Percentiles rank a stretch among this genome's conserved stretches.
These are phyloP conservation scores for Sarcomyxa edulis DNA, from an alignment of 768 basidiomycete genomes.

Conservation along the genomic window DNA sequence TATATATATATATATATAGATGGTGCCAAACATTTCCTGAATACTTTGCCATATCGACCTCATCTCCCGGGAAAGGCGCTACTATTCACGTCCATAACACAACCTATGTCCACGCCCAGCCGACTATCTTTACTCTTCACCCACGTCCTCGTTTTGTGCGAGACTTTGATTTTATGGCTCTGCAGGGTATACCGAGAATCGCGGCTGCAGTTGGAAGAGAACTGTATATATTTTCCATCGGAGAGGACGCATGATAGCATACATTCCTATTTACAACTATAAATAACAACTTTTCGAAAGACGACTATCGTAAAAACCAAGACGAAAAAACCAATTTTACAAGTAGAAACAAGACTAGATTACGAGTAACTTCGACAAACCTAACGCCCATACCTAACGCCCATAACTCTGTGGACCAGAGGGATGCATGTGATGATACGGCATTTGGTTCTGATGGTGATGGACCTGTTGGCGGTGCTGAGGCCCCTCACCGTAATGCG, in stretches of 20 bases:
- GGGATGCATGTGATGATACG: conserved; percentile 25
- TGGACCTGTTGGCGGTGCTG: conserved; percentile 15
- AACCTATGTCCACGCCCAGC: conserved; percentile 58
- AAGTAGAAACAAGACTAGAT: no score
- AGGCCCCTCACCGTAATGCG: conserved; percentile 13
- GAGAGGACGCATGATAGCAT: conserved; percentile 42
- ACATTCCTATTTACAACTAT: no score
- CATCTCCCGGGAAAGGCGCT: conserved; percentile 56
- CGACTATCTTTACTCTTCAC: conserved; percentile 52
- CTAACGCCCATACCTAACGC: no score
- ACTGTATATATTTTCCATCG: conserved; percentile 58
- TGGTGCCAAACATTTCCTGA: conserved; percentile 77
- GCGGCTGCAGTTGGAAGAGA: conserved; percentile 61
- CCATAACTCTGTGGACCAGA: conserved; percentile 2
- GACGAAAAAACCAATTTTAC: no score
- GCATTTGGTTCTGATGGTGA: conserved; percentile 15
- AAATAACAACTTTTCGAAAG: no score
- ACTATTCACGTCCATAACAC: conserved; percentile 66
- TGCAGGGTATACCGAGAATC: conserved; percentile 57
- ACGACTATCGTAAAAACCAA: no score
- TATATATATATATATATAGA: conserved; percentile 30
- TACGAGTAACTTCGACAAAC: no score
- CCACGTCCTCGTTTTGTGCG: conserved; percentile 60
- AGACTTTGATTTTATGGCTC: conserved; percentile 73
- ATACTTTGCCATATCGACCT: conserved; percentile 72